Percentiles rank a stretch among this genome's conserved stretches.
Conservation (phyloP, 805 yeast genomes). For the Cyberlindnera bimundalis region DNA sequence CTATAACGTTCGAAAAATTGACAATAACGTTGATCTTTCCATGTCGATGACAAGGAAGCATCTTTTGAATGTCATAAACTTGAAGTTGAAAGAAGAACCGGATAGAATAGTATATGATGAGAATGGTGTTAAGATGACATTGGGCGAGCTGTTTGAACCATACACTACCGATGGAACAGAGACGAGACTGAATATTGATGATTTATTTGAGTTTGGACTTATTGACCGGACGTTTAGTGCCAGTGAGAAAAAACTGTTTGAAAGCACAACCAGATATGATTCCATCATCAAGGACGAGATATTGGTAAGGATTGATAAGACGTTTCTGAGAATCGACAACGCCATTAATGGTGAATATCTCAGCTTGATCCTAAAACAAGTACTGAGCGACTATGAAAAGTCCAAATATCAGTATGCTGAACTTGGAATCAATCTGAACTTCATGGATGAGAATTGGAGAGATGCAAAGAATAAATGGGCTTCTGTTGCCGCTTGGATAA, state of each 20-base stretch:
- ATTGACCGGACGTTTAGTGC: constrained; percentile 25
- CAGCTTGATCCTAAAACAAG: constrained; percentile 32
- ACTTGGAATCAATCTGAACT: constrained; percentile 33
- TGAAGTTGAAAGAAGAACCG: constrained; percentile 34
- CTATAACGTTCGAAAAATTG: constrained; percentile 41
- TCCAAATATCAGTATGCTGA: constrained; percentile 38
- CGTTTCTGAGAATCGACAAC: constrained; percentile 36
- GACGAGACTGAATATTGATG: constrained; percentile 27
- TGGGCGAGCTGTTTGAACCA: constrained; percentile 26
- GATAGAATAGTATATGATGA: constrained; percentile 31
- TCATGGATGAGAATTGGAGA: constrained; percentile 20
- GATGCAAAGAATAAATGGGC: constrained; percentile 26
- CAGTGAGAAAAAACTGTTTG: constrained; percentile 24
- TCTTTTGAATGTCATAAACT: constrained; percentile 38
- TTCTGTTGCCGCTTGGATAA: constrained; percentile 34
- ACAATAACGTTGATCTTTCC: constrained; percentile 92
- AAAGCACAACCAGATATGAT: constrained; percentile 20
- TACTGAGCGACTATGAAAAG: constrained; percentile 33
- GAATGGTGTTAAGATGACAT: constrained; percentile 24
- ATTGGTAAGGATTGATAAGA: constrained; percentile 30
- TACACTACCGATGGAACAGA: constrained; percentile 28
- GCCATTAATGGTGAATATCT: constrained; percentile 37
- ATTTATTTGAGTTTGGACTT: constrained; percentile 28
- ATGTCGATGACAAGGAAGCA: constrained; percentile 99
- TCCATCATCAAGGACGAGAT: constrained; percentile 26